Evolutionary conservation across 2,329 filamentous ascomycete species (phyloP).

Genomic region (Xylaria hypoxylon): DNA sequence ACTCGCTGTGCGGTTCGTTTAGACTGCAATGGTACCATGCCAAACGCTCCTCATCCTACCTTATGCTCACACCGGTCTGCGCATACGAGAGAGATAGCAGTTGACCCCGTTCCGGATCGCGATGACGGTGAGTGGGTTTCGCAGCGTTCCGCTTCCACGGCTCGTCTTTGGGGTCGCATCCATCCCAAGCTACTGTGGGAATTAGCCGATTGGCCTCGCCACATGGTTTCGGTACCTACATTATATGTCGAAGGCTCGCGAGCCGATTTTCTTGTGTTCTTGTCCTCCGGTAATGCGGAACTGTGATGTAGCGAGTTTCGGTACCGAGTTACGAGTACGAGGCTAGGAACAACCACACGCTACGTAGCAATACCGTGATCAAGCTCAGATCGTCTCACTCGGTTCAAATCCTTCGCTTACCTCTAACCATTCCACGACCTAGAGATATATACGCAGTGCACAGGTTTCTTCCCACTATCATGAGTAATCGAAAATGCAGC

Average conservation of each 20-base stretch:
- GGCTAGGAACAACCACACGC: not conserved
- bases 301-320: not conserved
- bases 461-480: too few species aligned
- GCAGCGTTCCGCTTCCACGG: constrained; percentile 3
- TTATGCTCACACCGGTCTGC: too few species aligned
- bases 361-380: not conserved
- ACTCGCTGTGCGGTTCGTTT: too few species aligned
- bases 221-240: not conserved
- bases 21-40: too few species aligned
- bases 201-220: not conserved
- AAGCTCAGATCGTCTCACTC: too few species aligned
- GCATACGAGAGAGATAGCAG: too few species aligned
- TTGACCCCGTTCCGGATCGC: too few species aligned
- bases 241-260: not conserved
- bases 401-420: too few species aligned
- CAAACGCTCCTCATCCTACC: too few species aligned
- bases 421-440: too few species aligned
- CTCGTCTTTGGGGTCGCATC: not conserved
- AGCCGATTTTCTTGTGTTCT: not conserved
- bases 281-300: not conserved
- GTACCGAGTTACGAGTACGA: not conserved
- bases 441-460: too few species aligned
- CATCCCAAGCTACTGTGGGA: not conserved
- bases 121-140: not conserved
- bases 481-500: too few species aligned